A percentile compares a stretch with the other conserved stretches of the same genome.
Evolutionary conservation across 495 filamentous ascomycete species (phyloP).

Genomic region (Xylaria cubensis): DNA sequence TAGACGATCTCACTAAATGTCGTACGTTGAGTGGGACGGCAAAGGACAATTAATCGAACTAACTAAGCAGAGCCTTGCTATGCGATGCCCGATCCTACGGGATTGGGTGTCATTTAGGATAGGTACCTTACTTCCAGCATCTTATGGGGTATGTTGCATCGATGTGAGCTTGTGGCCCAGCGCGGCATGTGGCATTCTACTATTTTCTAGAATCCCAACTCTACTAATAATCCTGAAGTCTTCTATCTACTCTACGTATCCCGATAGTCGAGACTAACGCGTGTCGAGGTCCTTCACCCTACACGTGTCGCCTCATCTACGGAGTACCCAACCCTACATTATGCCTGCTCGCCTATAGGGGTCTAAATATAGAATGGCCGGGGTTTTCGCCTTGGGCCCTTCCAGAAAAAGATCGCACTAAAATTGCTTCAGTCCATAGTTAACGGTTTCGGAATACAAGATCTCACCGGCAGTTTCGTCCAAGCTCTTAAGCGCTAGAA

Average conservation of each 20-base stretch:
- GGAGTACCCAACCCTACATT: not conserved
- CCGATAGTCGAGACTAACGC: not conserved
- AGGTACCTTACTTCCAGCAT: not conserved
- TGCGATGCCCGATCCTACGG: not conserved
- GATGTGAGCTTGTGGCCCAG: not conserved
- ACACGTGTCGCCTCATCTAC: constrained; percentile 5
- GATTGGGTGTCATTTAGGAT: constrained; percentile 3
- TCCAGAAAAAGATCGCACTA: not conserved
- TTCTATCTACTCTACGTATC: not conserved
- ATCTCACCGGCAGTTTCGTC: not conserved
- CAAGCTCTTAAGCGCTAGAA: not conserved
- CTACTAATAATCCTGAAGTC: not conserved
- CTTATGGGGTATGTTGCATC: constrained; percentile 14
- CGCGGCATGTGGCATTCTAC: not conserved
- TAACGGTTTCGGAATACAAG: not conserved
- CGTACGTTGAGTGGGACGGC: not conserved
- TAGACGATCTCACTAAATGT: not conserved
- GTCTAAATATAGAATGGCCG: constrained; percentile 9
- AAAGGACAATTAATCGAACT: not conserved
- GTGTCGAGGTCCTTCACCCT: not conserved
- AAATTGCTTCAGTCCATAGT: not conserved
- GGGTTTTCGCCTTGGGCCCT: not conserved
- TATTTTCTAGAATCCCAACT: not conserved
- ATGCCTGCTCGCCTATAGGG: not conserved
- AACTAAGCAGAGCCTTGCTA: constrained; percentile 7